These are phyloP conservation scores for Monosporascus sp. DNA, from an alignment of 2,329 filamentous ascomycete genomes.

Conservation along the genomic window DNA sequence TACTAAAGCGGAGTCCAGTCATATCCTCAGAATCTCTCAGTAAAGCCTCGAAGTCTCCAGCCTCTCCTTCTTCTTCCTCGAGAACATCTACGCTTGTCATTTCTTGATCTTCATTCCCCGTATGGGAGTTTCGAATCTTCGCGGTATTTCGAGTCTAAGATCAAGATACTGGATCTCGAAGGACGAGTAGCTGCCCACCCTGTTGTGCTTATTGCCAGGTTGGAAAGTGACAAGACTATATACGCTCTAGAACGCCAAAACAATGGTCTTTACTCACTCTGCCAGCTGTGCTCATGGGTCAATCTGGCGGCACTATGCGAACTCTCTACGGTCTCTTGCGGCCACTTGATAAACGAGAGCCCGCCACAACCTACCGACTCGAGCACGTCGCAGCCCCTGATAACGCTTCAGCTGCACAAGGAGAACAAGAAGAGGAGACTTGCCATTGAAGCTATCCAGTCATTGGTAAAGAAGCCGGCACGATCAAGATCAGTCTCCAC, in stretches of 20 bases:
- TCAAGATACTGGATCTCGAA: conserved; percentile 60
- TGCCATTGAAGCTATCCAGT: conserved; percentile 60
- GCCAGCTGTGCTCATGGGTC: conserved; percentile 63
- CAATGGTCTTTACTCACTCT: conserved; percentile 59
- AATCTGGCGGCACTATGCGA: conserved; percentile 49
- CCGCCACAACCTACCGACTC: conserved; percentile 20
- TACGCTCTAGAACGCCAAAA: conserved; percentile 64
- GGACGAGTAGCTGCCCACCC: conserved; percentile 49
- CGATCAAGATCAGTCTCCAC: conserved; percentile 40
- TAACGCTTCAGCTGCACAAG: conserved; percentile 41
- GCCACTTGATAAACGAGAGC: conserved; percentile 25
- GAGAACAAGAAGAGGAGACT: conserved; percentile 50
- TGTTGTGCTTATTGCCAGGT: conserved; percentile 56
- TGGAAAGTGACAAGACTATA: conserved; percentile 46
- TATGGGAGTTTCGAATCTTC: conserved; percentile 46
- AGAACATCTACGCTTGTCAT: conserved; percentile 54
- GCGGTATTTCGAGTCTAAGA: conserved; percentile 55
- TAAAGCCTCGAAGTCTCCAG: conserved; percentile 50
- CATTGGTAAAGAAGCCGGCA: conserved; percentile 49
- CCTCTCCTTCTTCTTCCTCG: conserved; percentile 60
- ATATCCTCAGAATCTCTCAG: conserved; percentile 47
- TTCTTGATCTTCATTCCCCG: conserved; percentile 51
- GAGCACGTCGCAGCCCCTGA: conserved; percentile 21
- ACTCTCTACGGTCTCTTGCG: conserved; percentile 43
- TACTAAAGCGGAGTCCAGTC: conserved; percentile 34